Conservation (phyloP, 495 filamentous ascomycete genomes). For the Aspergillus steynii region DNA sequence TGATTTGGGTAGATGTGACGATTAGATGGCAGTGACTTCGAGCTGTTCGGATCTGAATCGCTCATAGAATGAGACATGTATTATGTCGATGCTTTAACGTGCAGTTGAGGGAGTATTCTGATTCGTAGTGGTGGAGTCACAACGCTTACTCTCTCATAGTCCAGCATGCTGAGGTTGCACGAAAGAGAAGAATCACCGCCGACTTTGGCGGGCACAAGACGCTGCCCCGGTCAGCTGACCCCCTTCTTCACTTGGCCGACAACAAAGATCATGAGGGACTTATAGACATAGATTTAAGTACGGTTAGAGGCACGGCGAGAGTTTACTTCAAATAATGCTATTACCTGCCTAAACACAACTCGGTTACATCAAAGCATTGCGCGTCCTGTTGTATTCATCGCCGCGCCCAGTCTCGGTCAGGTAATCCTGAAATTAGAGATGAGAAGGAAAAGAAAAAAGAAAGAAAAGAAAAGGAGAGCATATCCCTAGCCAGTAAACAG, state of each 20-base stretch:
- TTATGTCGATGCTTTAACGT: neutral
- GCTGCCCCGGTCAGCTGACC: neutral
- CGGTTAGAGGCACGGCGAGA: neutral
- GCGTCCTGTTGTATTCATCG: neutral
- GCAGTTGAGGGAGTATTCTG: neutral
- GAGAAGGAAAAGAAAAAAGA: constrained; percentile 1
- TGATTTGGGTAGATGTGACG: constrained; percentile 4
- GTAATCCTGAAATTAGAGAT: neutral
- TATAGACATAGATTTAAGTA: neutral
- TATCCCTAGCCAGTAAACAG: constrained; percentile 3
- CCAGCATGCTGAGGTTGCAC: neutral
- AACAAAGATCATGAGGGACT: neutral
- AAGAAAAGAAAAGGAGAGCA: neutral
- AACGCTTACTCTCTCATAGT: neutral
- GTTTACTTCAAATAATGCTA: neutral
- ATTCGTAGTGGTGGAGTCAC: neutral
- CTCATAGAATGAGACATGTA: neutral
- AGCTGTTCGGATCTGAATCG: neutral
- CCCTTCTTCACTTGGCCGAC: neutral
- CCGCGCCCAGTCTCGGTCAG: neutral
- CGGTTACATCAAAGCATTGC: neutral
- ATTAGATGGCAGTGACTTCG: neutral
- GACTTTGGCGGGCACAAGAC: neutral
- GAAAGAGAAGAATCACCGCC: neutral
- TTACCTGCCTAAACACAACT: neutral